Conservation (phyloP, 495 filamentous ascomycete genomes). For the Tuber melanosporum region DNA sequence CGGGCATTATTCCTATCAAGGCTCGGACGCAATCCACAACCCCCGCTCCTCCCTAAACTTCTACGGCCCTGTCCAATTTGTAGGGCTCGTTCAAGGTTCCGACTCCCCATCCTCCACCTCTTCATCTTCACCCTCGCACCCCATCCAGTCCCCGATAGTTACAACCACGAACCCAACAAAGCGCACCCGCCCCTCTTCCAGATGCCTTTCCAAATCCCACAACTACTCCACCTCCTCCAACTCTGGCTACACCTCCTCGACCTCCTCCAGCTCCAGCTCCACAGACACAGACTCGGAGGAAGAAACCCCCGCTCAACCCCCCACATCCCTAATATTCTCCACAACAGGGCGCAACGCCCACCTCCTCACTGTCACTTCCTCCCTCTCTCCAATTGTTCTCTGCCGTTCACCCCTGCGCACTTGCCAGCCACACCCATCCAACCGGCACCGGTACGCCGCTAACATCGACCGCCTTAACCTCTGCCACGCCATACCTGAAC, state of each 20-base stretch:
- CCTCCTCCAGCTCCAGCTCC: neutral
- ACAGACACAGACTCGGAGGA: slow-evolving; percentile 13
- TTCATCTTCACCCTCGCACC: neutral
- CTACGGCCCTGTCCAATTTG: slow-evolving; percentile 15
- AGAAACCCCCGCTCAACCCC: slow-evolving; percentile 17
- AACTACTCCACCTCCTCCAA: neutral
- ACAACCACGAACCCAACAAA: neutral
- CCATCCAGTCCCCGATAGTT: neutral
- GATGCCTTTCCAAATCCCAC: slow-evolving; percentile 17
- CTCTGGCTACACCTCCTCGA: slow-evolving; percentile 4
- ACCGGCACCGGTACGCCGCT: slow-evolving; percentile 43
- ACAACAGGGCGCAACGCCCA: slow-evolving; percentile 51
- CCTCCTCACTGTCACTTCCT: slow-evolving; percentile 50
- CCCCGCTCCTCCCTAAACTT: neutral
- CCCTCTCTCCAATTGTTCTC: slow-evolving; percentile 47
- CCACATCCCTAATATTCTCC: slow-evolving; percentile 50
- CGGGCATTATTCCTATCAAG: slow-evolving; percentile 8
- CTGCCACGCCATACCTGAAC: slow-evolving; percentile 66
- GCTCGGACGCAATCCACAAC: slow-evolving; percentile 1
- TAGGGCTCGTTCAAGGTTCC: slow-evolving; percentile 19
- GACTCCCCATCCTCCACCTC: slow-evolving; percentile 3
- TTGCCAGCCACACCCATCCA: slow-evolving; percentile 42
- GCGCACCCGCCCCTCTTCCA: slow-evolving; percentile 3
- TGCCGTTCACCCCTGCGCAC: slow-evolving; percentile 47
- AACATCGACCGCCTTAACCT: slow-evolving; percentile 67